Evolutionary conservation across 192 early-diverging fungal genomes (phyloP).

Genomic region (Coemansia sp.): DNA sequence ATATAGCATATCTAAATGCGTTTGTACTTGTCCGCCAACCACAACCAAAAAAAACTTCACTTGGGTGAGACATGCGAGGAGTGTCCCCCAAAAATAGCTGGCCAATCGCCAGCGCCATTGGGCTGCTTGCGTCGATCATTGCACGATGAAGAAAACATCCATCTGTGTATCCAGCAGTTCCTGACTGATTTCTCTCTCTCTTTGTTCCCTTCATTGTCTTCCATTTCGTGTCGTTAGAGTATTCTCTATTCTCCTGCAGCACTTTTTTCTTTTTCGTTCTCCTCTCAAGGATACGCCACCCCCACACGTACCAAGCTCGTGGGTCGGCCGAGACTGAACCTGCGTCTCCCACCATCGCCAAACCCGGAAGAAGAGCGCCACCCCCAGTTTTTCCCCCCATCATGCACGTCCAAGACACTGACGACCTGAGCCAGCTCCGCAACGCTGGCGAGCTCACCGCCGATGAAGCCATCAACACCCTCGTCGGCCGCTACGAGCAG

Average conservation of each 20-base stretch:
- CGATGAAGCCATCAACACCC: slow-evolving; percentile 32
- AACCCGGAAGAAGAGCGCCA: neutral
- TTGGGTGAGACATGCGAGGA: too few relatives aligned
- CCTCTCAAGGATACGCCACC: slow-evolving; percentile 10
- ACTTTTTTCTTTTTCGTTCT: neutral
- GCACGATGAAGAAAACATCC: neutral
- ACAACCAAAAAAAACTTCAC: slow-evolving; percentile 4
- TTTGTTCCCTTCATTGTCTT: neutral
- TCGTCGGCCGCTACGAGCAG: slow-evolving; percentile 51
- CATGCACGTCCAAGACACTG: slow-evolving; percentile 56
- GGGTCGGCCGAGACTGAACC: slow-evolving; percentile 6
- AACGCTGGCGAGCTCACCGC: slow-evolving; percentile 25
- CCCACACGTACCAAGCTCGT: slow-evolving; percentile 9
- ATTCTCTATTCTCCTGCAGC: neutral
- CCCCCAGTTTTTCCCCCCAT: neutral
- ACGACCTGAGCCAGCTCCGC: slow-evolving; percentile 43
- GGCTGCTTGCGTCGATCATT: slow-evolving; percentile 4
- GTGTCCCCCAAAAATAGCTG: neutral
- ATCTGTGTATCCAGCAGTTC: neutral
- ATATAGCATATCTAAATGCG: too few relatives aligned
- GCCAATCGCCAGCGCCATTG: neutral
- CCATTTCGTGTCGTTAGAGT: neutral
- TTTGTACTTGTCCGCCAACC: neutral
- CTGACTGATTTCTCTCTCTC: slow-evolving; percentile 2
- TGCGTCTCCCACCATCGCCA: neutral